phyloP scores from a whole-genome alignment of 2,329 filamentous ascomycete species.

The Paecilomyces sp. region DNA sequence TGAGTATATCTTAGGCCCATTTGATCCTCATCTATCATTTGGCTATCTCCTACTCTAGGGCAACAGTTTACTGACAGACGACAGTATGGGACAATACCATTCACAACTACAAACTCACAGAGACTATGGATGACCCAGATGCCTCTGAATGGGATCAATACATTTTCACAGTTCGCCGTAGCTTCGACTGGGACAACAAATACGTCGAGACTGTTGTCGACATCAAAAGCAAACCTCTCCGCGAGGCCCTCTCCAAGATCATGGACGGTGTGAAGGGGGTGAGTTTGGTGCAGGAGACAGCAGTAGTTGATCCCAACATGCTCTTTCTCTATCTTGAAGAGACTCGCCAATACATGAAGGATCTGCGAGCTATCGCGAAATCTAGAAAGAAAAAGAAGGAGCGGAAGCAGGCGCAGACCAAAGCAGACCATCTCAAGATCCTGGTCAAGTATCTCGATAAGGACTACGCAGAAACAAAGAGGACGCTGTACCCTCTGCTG shows the following conservation, averaged over 20 bases:
- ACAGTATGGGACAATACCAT: slow-evolving; percentile 48
- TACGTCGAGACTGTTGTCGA: slow-evolving; percentile 69
- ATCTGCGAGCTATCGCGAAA: slow-evolving; percentile 57
- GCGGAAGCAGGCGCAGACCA: slow-evolving; percentile 27
- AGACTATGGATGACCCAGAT: slow-evolving; percentile 57
- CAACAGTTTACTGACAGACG: neutral
- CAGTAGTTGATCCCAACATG: slow-evolving; percentile 64
- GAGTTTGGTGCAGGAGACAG: slow-evolving; percentile 72
- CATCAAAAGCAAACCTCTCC: slow-evolving; percentile 74
- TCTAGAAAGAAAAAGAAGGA: slow-evolving; percentile 45
- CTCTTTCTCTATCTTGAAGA: slow-evolving; percentile 74
- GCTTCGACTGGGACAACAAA: slow-evolving; percentile 79
- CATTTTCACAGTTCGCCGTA: slow-evolving; percentile 74
- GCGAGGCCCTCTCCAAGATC: slow-evolving; percentile 61
- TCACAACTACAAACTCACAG: slow-evolving; percentile 61
- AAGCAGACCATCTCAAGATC: slow-evolving; percentile 54
- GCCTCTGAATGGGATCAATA: slow-evolving; percentile 67
- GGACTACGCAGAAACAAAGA: slow-evolving; percentile 72
- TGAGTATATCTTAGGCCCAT: slow-evolving; percentile 14
- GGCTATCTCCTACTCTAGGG: neutral
- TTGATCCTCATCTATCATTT: neutral
- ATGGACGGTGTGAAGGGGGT: slow-evolving; percentile 73
- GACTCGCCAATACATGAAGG: slow-evolving; percentile 57
- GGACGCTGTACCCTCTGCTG: slow-evolving; percentile 72
- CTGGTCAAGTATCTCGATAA: slow-evolving; percentile 70